These are phyloP conservation scores for Fusarium begoniae DNA, from an alignment of 2,329 filamentous ascomycete genomes.

Conservation along the genomic window DNA sequence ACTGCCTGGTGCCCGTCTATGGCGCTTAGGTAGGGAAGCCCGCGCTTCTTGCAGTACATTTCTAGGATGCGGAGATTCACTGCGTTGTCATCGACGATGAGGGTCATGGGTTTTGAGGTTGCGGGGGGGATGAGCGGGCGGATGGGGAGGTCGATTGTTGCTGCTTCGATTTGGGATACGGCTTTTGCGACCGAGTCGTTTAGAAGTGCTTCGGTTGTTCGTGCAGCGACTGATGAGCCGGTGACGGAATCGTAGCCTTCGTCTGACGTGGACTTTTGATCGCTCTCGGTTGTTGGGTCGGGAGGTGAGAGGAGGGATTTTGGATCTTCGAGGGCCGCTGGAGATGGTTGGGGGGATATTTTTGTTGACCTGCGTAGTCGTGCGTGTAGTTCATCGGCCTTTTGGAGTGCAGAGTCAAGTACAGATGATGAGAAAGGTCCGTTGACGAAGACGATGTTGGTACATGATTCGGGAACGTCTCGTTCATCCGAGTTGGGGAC, in stretches of 20 bases:
- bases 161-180: not conserved
- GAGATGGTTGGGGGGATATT: not conserved
- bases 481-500: not conserved
- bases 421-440: conserved; percentile 17
- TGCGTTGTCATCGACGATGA: conserved; percentile 59
- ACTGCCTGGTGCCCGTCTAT: conserved; percentile 57
- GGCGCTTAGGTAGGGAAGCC: conserved; percentile 53
- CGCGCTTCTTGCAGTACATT: conserved; percentile 56
- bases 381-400: conserved; percentile 6
- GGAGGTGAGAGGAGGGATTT: not conserved
- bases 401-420: conserved; percentile 17
- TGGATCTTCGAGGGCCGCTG: not conserved
- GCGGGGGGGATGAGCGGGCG: not conserved
- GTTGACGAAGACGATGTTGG: conserved; percentile 23
- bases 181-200: not conserved
- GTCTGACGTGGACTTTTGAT: not conserved
- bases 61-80: conserved; percentile 59
- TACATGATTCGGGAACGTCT: not conserved
- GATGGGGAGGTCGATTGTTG: not conserved
- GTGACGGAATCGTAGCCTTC: not conserved
- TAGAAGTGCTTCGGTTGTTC: not conserved
- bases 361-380: not conserved
- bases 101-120: conserved; percentile 34
- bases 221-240: not conserved
- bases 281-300: not conserved